Conservation (phyloP, 306 rosid genomes). For the Ammopiptanthus mongolicus region DNA sequence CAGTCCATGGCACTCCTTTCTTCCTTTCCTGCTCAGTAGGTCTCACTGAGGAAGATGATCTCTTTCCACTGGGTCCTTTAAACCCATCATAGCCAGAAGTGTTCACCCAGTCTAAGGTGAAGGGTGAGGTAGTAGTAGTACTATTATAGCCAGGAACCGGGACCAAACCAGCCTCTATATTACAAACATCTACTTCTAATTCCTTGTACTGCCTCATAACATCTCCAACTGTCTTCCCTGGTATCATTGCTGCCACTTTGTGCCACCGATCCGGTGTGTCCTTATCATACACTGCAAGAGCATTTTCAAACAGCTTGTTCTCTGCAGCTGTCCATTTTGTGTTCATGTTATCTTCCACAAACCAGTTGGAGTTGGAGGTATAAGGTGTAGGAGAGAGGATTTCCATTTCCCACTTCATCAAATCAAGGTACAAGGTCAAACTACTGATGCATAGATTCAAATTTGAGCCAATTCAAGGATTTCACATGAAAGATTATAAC, state of each 20-base stretch:
- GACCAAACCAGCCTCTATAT: constrained; percentile 80
- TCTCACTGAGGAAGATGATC: constrained; percentile 46
- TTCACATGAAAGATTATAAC: not conserved
- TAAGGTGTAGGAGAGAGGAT: constrained; percentile 49
- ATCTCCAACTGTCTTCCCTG: constrained; percentile 70
- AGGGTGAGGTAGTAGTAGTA: constrained; percentile 34
- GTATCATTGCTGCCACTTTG: constrained; percentile 75
- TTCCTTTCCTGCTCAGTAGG: constrained; percentile 73
- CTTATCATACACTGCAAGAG: constrained; percentile 71
- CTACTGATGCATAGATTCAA: constrained; percentile 21
- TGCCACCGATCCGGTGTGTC: constrained; percentile 87
- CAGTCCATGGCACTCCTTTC: constrained; percentile 97
- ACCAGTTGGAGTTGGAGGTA: constrained; percentile 43
- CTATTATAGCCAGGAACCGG: constrained; percentile 68
- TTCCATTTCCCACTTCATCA: constrained; percentile 71
- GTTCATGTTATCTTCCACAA: constrained; percentile 35
- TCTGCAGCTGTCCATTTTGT: constrained; percentile 69
- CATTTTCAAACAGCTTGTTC: constrained; percentile 88
- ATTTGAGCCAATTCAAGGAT: not conserved
- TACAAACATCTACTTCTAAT: constrained; percentile 67
- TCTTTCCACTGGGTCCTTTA: constrained; percentile 50
- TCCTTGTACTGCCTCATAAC: constrained; percentile 68
- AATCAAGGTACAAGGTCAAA: constrained; percentile 3
- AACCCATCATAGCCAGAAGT: constrained; percentile 50
- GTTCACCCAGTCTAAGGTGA: constrained; percentile 73